Conservation (phyloP, 306 rosid genomes). For the Albizia julibrissin region DNA sequence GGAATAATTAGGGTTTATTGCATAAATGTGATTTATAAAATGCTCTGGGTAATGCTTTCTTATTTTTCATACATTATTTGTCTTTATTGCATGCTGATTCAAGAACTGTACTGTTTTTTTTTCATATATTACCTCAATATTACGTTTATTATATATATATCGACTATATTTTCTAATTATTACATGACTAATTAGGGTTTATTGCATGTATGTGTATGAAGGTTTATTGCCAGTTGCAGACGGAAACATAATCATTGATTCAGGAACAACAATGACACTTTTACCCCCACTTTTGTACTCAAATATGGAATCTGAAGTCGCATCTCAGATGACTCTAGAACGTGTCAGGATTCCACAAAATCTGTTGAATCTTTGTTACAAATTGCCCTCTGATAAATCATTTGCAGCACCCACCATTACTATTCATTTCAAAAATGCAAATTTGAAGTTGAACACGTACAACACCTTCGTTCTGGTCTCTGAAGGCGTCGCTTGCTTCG, state of each 20-base stretch:
- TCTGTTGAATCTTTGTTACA: not conserved
- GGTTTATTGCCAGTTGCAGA: not conserved
- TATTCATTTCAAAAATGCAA: slow-evolving; percentile 45
- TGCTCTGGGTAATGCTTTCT: not conserved
- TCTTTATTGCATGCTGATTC: not conserved
- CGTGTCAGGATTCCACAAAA: not conserved
- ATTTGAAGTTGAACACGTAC: slow-evolving; percentile 28
- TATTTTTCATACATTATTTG: too few species aligned
- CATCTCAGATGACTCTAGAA: not conserved
- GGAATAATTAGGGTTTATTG: not conserved
- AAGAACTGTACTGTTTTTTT: too few species aligned
- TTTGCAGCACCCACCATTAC: slow-evolving; percentile 29
- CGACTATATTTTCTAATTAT: not conserved
- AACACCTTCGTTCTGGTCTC: slow-evolving; percentile 41
- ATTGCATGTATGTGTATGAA: not conserved
- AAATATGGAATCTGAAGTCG: not conserved
- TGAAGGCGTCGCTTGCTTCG: slow-evolving; percentile 40
- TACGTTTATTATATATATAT: too few species aligned
- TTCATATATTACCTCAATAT: too few species aligned
- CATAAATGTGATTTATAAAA: not conserved
- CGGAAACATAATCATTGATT: not conserved
- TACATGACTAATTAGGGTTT: not conserved
- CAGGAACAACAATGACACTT: not conserved
- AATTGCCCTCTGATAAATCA: not conserved
- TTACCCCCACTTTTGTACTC: not conserved